phyloP scores from a whole-genome alignment of 2,329 filamentous ascomycete genomes.

The Colletotrichum horii region DNA sequence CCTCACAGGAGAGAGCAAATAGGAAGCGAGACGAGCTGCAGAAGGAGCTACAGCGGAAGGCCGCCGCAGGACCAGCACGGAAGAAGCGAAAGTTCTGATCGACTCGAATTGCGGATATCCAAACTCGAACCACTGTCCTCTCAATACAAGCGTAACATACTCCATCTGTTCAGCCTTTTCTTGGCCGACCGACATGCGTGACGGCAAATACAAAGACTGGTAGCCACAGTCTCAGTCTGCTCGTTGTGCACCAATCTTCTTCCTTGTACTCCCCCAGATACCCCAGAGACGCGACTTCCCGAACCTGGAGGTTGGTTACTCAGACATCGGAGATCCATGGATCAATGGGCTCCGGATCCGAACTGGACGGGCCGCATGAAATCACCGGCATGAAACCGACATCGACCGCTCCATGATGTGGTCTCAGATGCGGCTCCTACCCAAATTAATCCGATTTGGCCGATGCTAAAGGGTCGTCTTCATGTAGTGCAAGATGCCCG shows the following conservation, averaged over 20 bases:
- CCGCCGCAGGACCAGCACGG: conserved; percentile 53
- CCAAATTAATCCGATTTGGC: background rate
- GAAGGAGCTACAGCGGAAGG: conserved; percentile 54
- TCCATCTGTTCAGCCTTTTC: background rate
- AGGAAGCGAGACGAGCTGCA: conserved; percentile 57
- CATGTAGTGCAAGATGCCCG: background rate
- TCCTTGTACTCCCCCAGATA: background rate
- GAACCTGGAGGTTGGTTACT: background rate
- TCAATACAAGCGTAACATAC: background rate
- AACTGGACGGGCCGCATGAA: background rate
- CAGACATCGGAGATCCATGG: background rate
- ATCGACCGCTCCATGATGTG: background rate
- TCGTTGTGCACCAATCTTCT: background rate
- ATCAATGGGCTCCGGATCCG: background rate
- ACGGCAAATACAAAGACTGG: background rate
- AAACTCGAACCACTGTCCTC: background rate
- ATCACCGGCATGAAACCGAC: background rate
- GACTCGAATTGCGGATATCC: background rate
- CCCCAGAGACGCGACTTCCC: background rate
- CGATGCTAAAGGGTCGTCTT: background rate
- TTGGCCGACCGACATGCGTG: background rate
- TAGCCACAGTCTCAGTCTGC: background rate
- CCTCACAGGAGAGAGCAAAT: conserved; percentile 51
- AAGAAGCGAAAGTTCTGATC: conserved; percentile 61
- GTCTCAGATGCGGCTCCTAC: background rate